Evolutionary conservation across 306 rosid genomes (phyloP), one percentile per base, ranked within the genome.

Genomic region (Boehmeria nivea): DNA sequence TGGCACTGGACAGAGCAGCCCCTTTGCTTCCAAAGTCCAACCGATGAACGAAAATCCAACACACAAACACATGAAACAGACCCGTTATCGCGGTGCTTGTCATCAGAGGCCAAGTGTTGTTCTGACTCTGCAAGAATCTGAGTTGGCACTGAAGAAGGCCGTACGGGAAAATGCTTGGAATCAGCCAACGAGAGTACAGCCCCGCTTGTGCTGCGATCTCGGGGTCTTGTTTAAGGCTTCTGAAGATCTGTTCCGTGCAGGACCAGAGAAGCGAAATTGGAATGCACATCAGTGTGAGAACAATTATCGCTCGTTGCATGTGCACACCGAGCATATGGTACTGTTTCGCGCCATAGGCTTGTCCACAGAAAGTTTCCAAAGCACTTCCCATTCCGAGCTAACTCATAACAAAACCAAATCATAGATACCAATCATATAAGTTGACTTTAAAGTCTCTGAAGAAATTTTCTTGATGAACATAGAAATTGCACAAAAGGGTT

Each of bases 341-440:
- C 27, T 55, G 61, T 38, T 22, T 55, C 14, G 61, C 61, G 4
- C 61, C 61, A 22, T 55, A 55, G 16, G 61, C 46, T 22, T 55
- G 61, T 37, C 61, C 61, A 36, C 61, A 55, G 12, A 55, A 37
- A 12, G 47, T n/a, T n/a, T n/a, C n/a, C n/a, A n/a, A n/a, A n/a
- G n/a, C n/a, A n/a, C n/a, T n/a, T n/a, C n/a, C n/a, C 22, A 55
- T 55, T 55, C 61, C 61, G 12, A 55, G 47, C 61, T 55, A n/a
- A 19, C 59, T 23, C 53, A 21, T 22, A n/a, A n/a, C n/a, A 17
- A 54, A 12, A 20, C 6, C 14, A 55, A 22, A 55, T 6, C 17
- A 20, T 10, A 37, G 18, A 19, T 17, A 18, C 6, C 4, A 37
- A 15, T 0, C 20, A 16, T 19, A 8, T n/a, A n/a, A n/a, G n/a